Evolutionary conservation across 176 grass and related monocot genomes (phyloP), one percentile per base, ranked within the genome.

Genomic region (Aegilops tauschii): DNA sequence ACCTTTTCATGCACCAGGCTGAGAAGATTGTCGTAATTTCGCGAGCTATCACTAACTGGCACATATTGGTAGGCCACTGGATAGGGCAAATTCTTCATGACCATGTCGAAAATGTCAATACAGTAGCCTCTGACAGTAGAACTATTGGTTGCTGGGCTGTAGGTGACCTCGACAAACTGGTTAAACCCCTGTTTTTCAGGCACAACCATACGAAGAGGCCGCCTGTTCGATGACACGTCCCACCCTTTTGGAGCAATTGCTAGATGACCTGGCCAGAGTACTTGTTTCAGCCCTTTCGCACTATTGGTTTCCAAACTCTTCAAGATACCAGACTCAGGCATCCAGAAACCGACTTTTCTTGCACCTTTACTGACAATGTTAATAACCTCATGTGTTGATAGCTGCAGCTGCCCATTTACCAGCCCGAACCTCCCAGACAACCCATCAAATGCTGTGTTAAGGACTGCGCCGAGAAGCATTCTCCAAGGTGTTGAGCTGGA

Each of bases 331-430:
- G 80, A 61, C 28, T 65, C 80, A 17, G 71, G 83, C 9, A 78
- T 87, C 95, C 93, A 98, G 79, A 90, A 95, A 12, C 95, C 95
- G 8, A 98, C 84, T 1, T 31, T 34, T 73, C 89, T 35, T 56
- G 54, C 40, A 45, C 78, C 61, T 69, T 87, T 90, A n/a, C 77
- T 77, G 27, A 69, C 47, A 11, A 94, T 35, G 16, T 94, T 88
- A 50, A 92, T 65, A 28, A 92, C 74, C 78, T 94, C 93, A 73
- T 83, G 83, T 17, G 59, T 67, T 12, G 76, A 69, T 79, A 73
- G 45, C 58, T 88, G 44, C 73, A 92, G 65, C 45, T 94, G 40
- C n/a, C 68, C 89, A 8, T 90, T 73, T 1, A 84, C 39, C 21
- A 93, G 72, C 9, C 17, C 83, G 77, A 93, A 97, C 47, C 81